Percentiles rank a stretch among this genome's conserved stretches.
These are phyloP conservation scores for Phytophthora sp. DNA, from an alignment of 352 stramenopile genomes.

Conservation along the genomic window DNA sequence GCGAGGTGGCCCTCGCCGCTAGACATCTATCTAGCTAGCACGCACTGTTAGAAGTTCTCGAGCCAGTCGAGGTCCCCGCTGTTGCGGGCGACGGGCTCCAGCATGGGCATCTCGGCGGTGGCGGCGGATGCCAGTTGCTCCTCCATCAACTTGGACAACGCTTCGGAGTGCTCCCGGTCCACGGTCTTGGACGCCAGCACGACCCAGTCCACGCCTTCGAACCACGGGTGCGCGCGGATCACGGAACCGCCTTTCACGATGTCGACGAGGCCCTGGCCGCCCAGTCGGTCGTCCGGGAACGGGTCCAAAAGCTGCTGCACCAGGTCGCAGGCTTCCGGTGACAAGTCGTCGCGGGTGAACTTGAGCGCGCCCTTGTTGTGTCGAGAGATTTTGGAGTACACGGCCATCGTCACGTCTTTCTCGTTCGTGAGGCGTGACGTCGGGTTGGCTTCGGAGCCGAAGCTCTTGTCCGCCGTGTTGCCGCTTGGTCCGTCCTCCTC, in stretches of 20 bases:
- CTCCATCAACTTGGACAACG: constrained; percentile 63
- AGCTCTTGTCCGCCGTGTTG: constrained; percentile 50
- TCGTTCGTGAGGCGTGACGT: constrained; percentile 49
- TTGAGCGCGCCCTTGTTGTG: constrained; percentile 68
- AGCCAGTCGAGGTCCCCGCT: constrained; percentile 74
- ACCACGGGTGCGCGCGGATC: constrained; percentile 84
- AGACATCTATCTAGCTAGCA: constrained; percentile 16
- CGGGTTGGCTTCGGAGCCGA: constrained; percentile 35
- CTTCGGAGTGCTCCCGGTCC: constrained; percentile 49
- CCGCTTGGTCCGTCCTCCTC: neutral
- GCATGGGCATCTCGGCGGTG: constrained; percentile 54
- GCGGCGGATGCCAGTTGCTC: constrained; percentile 46
- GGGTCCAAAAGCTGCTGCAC: constrained; percentile 76
- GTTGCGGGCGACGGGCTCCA: constrained; percentile 55
- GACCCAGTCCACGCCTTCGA: constrained; percentile 80
- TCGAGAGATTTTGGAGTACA: constrained; percentile 88
- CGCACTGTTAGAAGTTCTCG: constrained; percentile 69
- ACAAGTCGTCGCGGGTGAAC: constrained; percentile 63
- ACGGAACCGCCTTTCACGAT: constrained; percentile 81
- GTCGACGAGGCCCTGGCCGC: constrained; percentile 76
- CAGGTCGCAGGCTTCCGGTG: constrained; percentile 57
- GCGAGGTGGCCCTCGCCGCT: neutral
- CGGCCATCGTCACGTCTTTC: constrained; percentile 83
- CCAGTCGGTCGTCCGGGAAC: constrained; percentile 68
- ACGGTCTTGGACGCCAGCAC: constrained; percentile 74